These are phyloP conservation scores for Abelmoschus esculentus DNA, from an alignment of 345 rosid species.

Conservation along the genomic window DNA sequence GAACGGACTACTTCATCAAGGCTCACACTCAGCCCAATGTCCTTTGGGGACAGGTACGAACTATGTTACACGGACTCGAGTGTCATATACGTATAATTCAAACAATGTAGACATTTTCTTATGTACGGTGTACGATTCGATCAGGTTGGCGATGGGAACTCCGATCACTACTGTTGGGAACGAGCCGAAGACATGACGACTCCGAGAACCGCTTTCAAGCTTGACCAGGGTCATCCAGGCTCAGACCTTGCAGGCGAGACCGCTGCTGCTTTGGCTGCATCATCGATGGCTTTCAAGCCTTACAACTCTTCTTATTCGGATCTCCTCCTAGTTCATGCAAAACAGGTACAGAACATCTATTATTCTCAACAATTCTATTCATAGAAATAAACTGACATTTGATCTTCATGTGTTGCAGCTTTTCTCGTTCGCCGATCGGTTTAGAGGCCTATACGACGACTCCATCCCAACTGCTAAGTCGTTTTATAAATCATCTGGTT, in stretches of 20 bases:
- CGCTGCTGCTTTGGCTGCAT: conserved; percentile 77
- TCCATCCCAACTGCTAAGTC: conserved; percentile 39
- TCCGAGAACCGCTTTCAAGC: conserved; percentile 58
- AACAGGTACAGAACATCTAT: conserved; percentile 40
- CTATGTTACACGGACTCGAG: neutral
- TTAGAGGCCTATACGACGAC: conserved; percentile 56
- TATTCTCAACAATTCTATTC: no score
- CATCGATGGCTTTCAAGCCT: conserved; percentile 71
- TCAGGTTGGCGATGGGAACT: conserved; percentile 73
- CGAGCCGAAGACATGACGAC: conserved; percentile 88
- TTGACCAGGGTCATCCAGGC: conserved; percentile 68
- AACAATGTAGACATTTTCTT: no score
- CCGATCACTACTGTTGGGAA: conserved; percentile 88
- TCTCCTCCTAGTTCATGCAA: conserved; percentile 53
- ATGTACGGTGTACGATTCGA: neutral
- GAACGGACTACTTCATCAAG: conserved; percentile 70
- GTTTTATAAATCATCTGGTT: conserved; percentile 56
- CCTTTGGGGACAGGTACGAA: conserved; percentile 64
- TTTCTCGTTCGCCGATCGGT: conserved; percentile 51
- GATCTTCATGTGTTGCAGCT: conserved; percentile 31
- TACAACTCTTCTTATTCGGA: conserved; percentile 69
- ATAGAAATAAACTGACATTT: neutral
- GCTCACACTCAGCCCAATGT: conserved; percentile 65
- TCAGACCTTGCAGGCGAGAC: conserved; percentile 84
- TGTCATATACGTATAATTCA: neutral